These are phyloP conservation scores for Auricularia sp. DNA, from an alignment of 768 basidiomycete genomes.

Conservation along the genomic window DNA sequence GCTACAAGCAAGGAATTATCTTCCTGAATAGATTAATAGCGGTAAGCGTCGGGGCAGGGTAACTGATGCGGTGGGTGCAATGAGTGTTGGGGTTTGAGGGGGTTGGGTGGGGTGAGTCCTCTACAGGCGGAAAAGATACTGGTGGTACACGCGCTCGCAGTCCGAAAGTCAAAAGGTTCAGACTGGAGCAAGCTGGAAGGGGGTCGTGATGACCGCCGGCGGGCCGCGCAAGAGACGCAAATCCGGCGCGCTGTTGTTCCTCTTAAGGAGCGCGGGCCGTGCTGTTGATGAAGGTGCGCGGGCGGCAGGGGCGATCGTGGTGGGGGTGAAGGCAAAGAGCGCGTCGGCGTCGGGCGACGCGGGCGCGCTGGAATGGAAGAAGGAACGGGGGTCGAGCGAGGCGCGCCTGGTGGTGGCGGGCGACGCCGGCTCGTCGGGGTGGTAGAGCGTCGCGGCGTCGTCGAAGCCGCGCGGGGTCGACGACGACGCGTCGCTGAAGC, in stretches of 20 bases:
- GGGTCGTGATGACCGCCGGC: not conserved
- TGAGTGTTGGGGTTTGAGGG: no score
- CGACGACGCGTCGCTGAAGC: not conserved
- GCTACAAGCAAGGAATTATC: no score
- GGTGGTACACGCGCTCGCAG: no score
- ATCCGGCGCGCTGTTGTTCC: not conserved
- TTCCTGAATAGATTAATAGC: no score
- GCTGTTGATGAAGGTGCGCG: not conserved
- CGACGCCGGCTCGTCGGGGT: not conserved
- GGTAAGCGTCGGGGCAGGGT: no score
- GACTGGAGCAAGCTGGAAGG: no score
- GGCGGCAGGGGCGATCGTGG: not conserved
- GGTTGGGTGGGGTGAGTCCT: no score
- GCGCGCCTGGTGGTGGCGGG: not conserved
- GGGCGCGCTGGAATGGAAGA: not conserved
- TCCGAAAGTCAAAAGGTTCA: no score
- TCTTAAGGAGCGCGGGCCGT: not conserved
- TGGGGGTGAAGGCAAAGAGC: not conserved
- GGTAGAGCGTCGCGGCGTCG: slow-evolving; percentile 1
- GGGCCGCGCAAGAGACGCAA: not conserved
- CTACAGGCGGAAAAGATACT: no score
- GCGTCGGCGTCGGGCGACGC: not conserved
- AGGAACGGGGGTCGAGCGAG: not conserved
- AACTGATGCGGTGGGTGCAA: no score
- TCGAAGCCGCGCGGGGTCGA: not conserved